Percentiles rank a stretch among this genome's conserved stretches.
These are phyloP conservation scores for Metschnikowia arizonensis DNA, from an alignment of 805 yeast species.

Conservation along the genomic window DNA sequence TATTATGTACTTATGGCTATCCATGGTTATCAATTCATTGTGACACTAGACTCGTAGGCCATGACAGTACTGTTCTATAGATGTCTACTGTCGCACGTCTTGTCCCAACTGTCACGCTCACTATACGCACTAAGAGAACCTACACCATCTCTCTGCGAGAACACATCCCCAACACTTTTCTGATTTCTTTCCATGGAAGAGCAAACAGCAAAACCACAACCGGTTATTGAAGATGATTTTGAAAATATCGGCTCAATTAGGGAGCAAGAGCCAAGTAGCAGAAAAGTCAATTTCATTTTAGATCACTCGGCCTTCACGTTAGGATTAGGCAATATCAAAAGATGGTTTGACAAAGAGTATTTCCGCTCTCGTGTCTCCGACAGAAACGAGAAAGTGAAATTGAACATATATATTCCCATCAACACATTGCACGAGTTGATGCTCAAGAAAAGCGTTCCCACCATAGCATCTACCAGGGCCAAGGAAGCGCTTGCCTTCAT, in stretches of 20 bases:
- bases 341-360: conserved; percentile 50
- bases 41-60: not conserved
- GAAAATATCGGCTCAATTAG: no score
- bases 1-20: no score
- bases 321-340: conserved; percentile 63
- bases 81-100: not conserved
- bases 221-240: conserved; percentile 1
- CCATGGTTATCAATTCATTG: no score
- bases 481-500: conserved; percentile 60
- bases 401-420: conserved; percentile 49
- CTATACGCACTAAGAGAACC: not conserved
- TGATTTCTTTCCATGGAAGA: not conserved
- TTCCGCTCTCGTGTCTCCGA: conserved; percentile 23
- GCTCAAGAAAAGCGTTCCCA: conserved; percentile 38
- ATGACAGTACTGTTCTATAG: not conserved
- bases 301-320: conserved; percentile 67
- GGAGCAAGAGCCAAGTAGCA: not conserved
- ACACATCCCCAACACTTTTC: not conserved
- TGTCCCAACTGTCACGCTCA: not conserved
- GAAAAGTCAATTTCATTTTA: conserved; percentile 43
- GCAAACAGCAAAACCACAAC: not conserved
- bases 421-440: conserved; percentile 33
- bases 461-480: conserved; percentile 59
- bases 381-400: conserved; percentile 19
- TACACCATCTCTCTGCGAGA: not conserved